These are phyloP conservation scores for Theobroma grandiflorum DNA, from an alignment of 441 rosid species.

Conservation along the genomic window DNA sequence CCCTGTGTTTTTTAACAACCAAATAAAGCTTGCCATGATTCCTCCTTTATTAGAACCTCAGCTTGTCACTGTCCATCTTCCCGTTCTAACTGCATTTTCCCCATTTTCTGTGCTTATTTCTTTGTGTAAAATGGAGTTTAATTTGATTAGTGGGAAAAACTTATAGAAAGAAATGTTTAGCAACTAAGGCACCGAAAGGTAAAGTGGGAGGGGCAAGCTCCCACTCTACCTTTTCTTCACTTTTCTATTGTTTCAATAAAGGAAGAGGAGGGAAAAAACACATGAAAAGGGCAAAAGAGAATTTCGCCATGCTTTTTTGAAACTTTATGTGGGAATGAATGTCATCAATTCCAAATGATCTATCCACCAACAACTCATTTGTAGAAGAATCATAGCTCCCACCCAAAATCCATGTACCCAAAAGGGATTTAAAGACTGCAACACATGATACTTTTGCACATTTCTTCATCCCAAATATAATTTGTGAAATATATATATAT, in stretches of 20 bases:
- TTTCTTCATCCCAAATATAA: neutral
- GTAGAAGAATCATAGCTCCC: neutral
- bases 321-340: neutral
- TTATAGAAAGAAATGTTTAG: neutral
- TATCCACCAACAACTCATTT: neutral
- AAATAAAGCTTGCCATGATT: neutral
- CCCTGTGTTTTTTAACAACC: neutral
- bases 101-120: neutral
- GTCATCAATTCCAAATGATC: neutral
- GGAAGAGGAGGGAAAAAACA: neutral
- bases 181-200: slow-evolving; percentile 30
- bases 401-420: slow-evolving; percentile 18
- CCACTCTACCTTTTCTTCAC: neutral
- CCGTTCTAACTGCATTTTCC: neutral
- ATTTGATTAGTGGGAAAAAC: neutral
- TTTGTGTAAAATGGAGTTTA: neutral
- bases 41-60: neutral
- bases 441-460: neutral
- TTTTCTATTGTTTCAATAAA: slow-evolving; percentile 14
- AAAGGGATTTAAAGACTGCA: neutral
- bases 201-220: neutral
- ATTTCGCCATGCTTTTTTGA: slow-evolving; percentile 15
- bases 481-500: no score
- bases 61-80: slow-evolving; percentile 6
- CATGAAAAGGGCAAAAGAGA: neutral